phyloP scores from a whole-genome alignment of 805 yeast species.

The Hyphopichia homilentoma region DNA sequence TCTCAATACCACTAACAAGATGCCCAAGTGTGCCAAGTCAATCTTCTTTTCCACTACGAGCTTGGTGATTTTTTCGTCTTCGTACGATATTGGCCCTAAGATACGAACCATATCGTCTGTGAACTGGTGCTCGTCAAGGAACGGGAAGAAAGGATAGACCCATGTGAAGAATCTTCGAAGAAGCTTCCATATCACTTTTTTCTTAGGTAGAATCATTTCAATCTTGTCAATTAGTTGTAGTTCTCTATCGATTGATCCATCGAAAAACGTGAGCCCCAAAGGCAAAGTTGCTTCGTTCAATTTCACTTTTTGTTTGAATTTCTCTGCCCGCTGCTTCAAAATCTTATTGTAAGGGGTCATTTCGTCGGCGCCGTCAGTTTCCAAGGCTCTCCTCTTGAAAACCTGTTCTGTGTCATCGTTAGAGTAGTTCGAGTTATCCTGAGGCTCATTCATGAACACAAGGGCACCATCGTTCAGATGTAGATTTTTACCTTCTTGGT shows the following conservation, averaged over 20 bases:
- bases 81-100: slow-evolving; percentile 27
- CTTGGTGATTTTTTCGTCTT: slow-evolving; percentile 19
- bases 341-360: slow-evolving; percentile 27
- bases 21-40: slow-evolving; percentile 39
- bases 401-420: slow-evolving; percentile 15
- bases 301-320: slow-evolving; percentile 6
- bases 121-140: slow-evolving; percentile 37
- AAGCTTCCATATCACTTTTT: slow-evolving; percentile 36
- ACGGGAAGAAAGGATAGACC: slow-evolving; percentile 49
- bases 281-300: slow-evolving; percentile 17
- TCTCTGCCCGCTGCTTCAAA: slow-evolving; percentile 12
- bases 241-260: slow-evolving; percentile 26
- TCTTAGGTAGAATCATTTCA: slow-evolving; percentile 34
- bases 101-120: slow-evolving; percentile 22
- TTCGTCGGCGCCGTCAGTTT: slow-evolving; percentile 32
- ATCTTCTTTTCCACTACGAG: slow-evolving; percentile 33
- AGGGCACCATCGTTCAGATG: slow-evolving; percentile 19
- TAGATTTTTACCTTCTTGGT: slow-evolving; percentile 9
- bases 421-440: slow-evolving; percentile 16
- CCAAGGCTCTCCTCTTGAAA: slow-evolving; percentile 28
- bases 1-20: slow-evolving; percentile 38
- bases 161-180: slow-evolving; percentile 39
- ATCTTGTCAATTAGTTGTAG: slow-evolving; percentile 30
- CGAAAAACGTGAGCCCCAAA: slow-evolving; percentile 31
- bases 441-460: slow-evolving; percentile 17